Base-by-base conservation (phyloP, 2,329 filamentous ascomycete genomes). In the Colletotrichum agaves region DNA sequence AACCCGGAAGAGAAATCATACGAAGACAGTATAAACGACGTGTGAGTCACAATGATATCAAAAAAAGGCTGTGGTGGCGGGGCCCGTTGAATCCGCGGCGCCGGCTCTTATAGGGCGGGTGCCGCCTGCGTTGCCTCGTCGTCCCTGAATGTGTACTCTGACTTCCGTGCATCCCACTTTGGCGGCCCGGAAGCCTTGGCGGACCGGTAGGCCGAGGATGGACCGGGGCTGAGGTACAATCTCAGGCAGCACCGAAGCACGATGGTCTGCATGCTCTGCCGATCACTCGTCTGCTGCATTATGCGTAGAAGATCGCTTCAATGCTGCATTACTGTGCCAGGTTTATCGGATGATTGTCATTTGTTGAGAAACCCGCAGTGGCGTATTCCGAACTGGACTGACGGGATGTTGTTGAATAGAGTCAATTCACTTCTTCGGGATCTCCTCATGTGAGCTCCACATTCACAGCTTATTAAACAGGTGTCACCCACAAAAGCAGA, bases 71-170 rank as follows among this genome's bases (percentile, higher is more conserved):
- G 50, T 39, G 15, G 13, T 37, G 7, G 31, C 11, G 23, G 12
- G 5, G 11, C 27, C 27, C 13, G 23, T 23, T 7, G 4, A 31
- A 10, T 21, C 11, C 27, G 33, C 50, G 41, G 33, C 35, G 56
- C 27, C 31, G 33, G 33, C 31, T 4, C 15, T 7, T 8, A 27
- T 21, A 13, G 39, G 19, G 41, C 27, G 41, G 2, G 15, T 63
- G 60, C 23, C 63, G 60, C 60, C 64, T 63, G 52, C 31, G 60
- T 44, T 23, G 64, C 46, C 60, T 59, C 8, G 19, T 7, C 27
- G 27, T 27, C 27, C 27, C 6, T n/a, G 27, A 27, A 7, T 7
- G 27, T 27, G 6, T 27, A 7, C 27, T 27, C 27, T 7, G 19
- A 33, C 37, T 6, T 15, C 43, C 43, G 58, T 27, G 27, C 58